Percentiles rank a stretch among this genome's conserved stretches.
Conservation (phyloP, 2,329 filamentous ascomycete species). For the Metarhizium sp. region DNA sequence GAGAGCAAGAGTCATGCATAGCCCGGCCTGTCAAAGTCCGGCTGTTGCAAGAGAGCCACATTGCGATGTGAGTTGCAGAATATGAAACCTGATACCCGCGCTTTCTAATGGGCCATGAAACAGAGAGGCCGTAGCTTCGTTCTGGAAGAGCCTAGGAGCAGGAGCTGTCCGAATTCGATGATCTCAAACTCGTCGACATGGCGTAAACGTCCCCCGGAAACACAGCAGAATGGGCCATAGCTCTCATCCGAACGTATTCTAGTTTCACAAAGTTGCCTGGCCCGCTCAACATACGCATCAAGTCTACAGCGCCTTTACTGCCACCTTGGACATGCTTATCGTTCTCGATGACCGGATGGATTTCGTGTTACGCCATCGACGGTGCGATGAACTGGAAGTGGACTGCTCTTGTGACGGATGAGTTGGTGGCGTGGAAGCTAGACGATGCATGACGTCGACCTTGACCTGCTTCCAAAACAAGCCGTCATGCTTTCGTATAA, state of each 20-base stretch:
- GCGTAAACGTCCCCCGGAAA: constrained; percentile 1
- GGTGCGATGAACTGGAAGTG: not conserved
- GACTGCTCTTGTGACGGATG: not conserved
- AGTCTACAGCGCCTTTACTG: not conserved
- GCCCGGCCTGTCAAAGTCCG: constrained; percentile 3
- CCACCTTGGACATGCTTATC: not conserved
- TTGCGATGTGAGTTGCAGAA: not conserved
- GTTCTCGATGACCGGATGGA: not conserved
- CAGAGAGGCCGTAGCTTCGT: not conserved
- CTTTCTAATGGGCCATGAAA: constrained; percentile 7
- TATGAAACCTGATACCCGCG: constrained; percentile 4
- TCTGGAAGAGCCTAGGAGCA: constrained; percentile 3
- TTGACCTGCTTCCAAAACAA: not conserved
- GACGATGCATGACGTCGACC: not conserved
- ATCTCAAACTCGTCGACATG: constrained; percentile 5
- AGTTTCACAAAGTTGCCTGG: not conserved
- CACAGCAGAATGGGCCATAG: not conserved
- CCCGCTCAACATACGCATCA: not conserved
- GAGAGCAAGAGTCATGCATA: not conserved
- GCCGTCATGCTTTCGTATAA: not conserved
- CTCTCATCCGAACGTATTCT: constrained; percentile 1
- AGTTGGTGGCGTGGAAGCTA: not conserved
- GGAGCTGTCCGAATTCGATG: not conserved
- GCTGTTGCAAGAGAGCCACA: not conserved
- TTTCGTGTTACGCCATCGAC: not conserved